A percentile compares a stretch with the other conserved stretches of the same genome.
These are phyloP conservation scores for Penicillium canescens DNA, from an alignment of 495 filamentous ascomycete genomes.

Conservation along the genomic window DNA sequence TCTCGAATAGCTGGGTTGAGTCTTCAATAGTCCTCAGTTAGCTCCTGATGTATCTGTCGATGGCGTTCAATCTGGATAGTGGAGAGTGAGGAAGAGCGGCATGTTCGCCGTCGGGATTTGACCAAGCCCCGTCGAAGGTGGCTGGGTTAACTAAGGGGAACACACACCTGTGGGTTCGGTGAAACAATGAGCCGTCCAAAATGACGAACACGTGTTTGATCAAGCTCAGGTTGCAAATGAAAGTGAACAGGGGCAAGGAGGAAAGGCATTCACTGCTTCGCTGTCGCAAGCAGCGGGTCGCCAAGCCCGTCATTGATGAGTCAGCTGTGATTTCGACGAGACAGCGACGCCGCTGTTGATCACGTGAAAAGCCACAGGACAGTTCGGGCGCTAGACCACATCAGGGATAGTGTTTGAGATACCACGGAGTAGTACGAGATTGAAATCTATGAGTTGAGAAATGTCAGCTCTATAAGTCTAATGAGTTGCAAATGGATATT, in stretches of 20 bases:
- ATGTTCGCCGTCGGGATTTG: neutral
- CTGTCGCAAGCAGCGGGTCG: constrained; percentile 45
- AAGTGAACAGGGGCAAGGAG: constrained; percentile 20
- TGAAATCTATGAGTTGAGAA: no score
- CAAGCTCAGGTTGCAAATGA: neutral
- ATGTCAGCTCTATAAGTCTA: no score
- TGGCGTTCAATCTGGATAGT: neutral
- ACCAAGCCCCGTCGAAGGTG: neutral
- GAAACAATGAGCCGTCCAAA: neutral
- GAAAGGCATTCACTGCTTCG: constrained; percentile 21
- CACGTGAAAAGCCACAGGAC: neutral
- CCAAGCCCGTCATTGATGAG: constrained; percentile 34
- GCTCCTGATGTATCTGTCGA: neutral
- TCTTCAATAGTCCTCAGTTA: constrained; percentile 1
- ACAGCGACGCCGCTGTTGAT: neutral
- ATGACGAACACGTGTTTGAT: constrained; percentile 1
- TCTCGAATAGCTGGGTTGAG: neutral
- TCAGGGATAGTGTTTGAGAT: neutral
- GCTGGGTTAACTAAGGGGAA: neutral
- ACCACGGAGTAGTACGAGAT: no score
- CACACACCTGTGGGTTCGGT: neutral
- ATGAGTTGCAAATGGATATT: no score
- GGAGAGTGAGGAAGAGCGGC: neutral
- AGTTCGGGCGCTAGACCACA: neutral
- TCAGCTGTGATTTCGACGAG: constrained; percentile 17